Base-by-base conservation (phyloP, 1,139 yeast species). In the Lipomyces yarrowii region DNA sequence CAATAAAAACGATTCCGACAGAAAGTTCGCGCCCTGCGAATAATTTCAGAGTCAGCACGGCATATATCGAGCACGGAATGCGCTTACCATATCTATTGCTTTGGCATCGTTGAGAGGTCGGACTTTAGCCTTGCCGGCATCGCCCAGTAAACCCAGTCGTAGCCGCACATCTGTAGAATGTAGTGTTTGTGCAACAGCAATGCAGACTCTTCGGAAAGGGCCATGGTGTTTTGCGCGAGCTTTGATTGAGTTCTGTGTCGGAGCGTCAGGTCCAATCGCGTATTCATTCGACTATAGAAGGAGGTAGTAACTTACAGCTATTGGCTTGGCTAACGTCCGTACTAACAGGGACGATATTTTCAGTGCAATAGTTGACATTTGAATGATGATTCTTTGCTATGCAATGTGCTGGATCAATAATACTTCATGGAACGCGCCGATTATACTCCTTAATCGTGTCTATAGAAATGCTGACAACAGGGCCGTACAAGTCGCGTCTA, bases 61-160 rank as follows among this genome's bases (percentile, higher is more conserved):
- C 11, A 18, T 23, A 30, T 11, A n/a, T 18, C 5, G 48, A 4
- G 30, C 30, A 26, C 2, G 4, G 4, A 26, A 26, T 26, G 30
- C 56, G 33, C 68, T 2, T 53, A 65, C 70, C 65, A 83, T 86
- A 69, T 91, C 96, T 57, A 91, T 85, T 56, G 97, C 97, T 74
- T 87, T 88, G 32, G 88, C 87, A 71, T 91, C 97, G 74, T 90
- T 91, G 73, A 91, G 82, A 0, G 97, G 97, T 59, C 96, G 82
- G 11, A 91, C 84, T 71, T 83, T 85, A 56, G 75, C 71, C 56
- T 77, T 81, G 61, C 82, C 82, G 56, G 81, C 80, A 68, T 85
- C 87, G 8, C 94, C 91, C 66, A 88, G 77, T 57, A 91, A 81
- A 55, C 85, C 81, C 85, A 86, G 83, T 61, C 92, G 83, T 70